Evolutionary conservation across 164 flowering plant genomes (phyloP), one percentile per base, ranked within the genome.

Genomic region (Amborella trichopoda): DNA sequence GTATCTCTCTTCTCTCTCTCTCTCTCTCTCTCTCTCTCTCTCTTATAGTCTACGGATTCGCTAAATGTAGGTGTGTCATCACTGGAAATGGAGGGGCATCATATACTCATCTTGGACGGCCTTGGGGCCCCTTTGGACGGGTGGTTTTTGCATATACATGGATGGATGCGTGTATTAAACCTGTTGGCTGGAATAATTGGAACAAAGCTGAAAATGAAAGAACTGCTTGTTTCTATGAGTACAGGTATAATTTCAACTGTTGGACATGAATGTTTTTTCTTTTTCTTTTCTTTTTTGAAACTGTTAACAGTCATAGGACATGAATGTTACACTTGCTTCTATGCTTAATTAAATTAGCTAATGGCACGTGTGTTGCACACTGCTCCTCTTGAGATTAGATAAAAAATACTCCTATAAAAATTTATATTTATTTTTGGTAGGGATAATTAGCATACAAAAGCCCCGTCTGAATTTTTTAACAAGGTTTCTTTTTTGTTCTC

Each of bases 51-150:
- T n/a, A n/a, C n/a, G n/a, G n/a, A n/a, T n/a, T n/a, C n/a, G n/a
- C n/a, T n/a, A 37, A 22, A 32, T 68, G 62, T 71, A 87, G 99
- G 54, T 91, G 99, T 62, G 85, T 82, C 38, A 84, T 91, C 40
- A 87, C 99, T 27, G 96, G 99, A 43, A 81, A 74, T 68, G 96
- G 99, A 14, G 75, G 72, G 36, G 26, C 65, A 50, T 55, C 75
- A 18, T 87, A 91, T 54, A 11, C 63, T 22, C 59, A 71, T 70
- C 94, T 91, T 22, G 99, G 99, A 33, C 72, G 99, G 33, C 96
- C 96, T 28, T 91, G 99, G 96, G 99, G 96, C 43, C 94, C 96
- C 21, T 91, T 80, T 61, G 96, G 90, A 60, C 73, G 94, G 58
- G 99, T 91, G 56, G 80, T 91, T 19, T 87, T 67, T 66, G 88